Base-by-base conservation (phyloP, 2,329 filamentous ascomycete species). In the Harringtonia aguacate region DNA sequence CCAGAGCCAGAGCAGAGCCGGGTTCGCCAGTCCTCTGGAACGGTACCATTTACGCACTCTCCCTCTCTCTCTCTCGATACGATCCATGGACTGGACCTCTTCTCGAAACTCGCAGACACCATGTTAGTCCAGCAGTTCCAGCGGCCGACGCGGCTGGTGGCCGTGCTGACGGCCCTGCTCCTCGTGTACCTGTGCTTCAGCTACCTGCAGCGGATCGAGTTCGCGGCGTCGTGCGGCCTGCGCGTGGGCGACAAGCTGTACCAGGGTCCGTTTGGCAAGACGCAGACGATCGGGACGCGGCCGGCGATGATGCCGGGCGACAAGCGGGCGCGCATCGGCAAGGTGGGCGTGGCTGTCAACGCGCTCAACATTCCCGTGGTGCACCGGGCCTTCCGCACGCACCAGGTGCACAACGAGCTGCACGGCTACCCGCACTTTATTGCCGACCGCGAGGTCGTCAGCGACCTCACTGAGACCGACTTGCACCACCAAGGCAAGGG, bases 391-490 rank as follows among this genome's bases (percentile, higher is more conserved):
- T 51, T 65, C 43, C 50, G 52, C 34, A 59, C 58, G 12, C 61
- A 65, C 52, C 46, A 58, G 43, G 43, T 53, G 4, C 61, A 65
- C 50, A 63, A 62, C 46, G 46, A 56, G 3, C 31, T 57, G 31
- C 59, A 63, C 46, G 56, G 56, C 44, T 62, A 59, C 47, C 52
- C 50, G 27, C 58, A 59, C 47, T 61, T 56, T 44, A 57, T 63
- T 28, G 58, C 61, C 36, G 55, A 56, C 43, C 44, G 55, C 31
- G 51, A 59, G 45, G 56, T 59, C 41, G 53, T 61, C 22, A 53
- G 54, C 46, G 51, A 53, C 35, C 48, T 61, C 15, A 58, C 50
- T 20, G 53, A 56, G 36, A 50, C 53, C 33, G 52, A 60, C 42
- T 47, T 53, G 18, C 49, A 56, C 35, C 38, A 44, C 36, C 52